Base-by-base conservation (phyloP, 208 protist species). In the Trypanosoma boissoni region DNA sequence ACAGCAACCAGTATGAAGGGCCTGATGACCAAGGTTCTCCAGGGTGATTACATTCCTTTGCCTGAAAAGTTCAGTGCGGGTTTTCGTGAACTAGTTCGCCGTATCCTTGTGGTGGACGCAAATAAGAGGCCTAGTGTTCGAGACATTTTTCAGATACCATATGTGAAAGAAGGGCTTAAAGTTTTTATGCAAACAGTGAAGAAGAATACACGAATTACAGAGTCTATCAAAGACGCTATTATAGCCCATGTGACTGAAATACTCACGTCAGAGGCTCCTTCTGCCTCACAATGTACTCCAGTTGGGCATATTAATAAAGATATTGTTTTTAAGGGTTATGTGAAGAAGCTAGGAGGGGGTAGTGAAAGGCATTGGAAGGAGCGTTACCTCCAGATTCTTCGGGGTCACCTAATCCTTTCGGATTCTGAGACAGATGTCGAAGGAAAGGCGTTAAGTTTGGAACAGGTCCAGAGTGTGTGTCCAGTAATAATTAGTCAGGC, bases 101-200 rank as follows among this genome's bases (percentile, higher is more conserved):
- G 65, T 52, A 83, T 89, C 57, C 80, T 92, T 51, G 76, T 87
- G 29, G 72, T 74, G 34, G 82, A 92, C 57, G 76, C 82, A 0
- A 88, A 82, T 56, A 27, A 83, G 66, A 63, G 86, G 16, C 86
- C 86, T 26, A 81, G 72, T 58, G 70, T 92, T 23, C 65, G 75
- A 8, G 79, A 88, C 16, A 72, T 92, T 26, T 89, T 92, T 61
- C 72, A 72, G 18, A 73, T 92, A 18, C 81, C 86, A 12, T 92
- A 88, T 49, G 65, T 92, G 5, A 76, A 68, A 8, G 79, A 92
- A 39, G 86, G 86, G 16, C 70, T 92, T 32, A 88, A 89, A 54
- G 74, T 92, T 0, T 89, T 92, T 55, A 81, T 87, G 72, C 80
- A 85, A 55, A 88, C 81, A 0, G 62, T 92, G 20, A 87, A 87